phyloP scores from a whole-genome alignment of 176 grass and related monocot species.

The Pontederia crassipes region DNA sequence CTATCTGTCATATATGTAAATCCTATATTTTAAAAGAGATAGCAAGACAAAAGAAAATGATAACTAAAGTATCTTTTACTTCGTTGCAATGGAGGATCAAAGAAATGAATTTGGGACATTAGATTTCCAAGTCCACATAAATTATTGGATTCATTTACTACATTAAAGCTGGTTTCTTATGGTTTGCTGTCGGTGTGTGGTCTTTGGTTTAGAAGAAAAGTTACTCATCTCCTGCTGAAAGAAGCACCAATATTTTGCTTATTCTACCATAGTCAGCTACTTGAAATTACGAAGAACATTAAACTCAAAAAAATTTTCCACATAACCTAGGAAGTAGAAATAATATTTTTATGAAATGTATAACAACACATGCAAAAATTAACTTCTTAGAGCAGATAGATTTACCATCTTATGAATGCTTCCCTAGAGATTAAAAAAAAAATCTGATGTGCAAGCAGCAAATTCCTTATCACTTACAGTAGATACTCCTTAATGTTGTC shows the following conservation, averaged over 20 bases:
- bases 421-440: background rate
- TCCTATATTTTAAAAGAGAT: background rate
- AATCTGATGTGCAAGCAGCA: background rate
- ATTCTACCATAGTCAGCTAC: too few relatives aligned
- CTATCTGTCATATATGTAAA: background rate
- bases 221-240: too few relatives aligned
- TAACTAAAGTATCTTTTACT: background rate
- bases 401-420: background rate
- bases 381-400: background rate
- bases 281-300: too few relatives aligned
- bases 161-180: too few relatives aligned
- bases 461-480: slow-evolving; percentile 30
- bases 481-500: slow-evolving; percentile 14
- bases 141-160: too few relatives aligned
- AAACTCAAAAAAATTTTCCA: too few relatives aligned
- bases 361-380: too few relatives aligned
- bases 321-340: too few relatives aligned
- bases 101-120: background rate
- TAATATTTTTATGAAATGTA: too few relatives aligned
- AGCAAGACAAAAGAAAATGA: background rate
- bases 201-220: too few relatives aligned
- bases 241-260: too few relatives aligned
- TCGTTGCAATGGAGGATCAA: background rate
- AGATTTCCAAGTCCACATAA: background rate
- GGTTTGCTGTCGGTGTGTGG: too few relatives aligned